Evolutionary conservation across 148 eudicot species (phyloP).

Genomic region (Limonium bicolor): DNA sequence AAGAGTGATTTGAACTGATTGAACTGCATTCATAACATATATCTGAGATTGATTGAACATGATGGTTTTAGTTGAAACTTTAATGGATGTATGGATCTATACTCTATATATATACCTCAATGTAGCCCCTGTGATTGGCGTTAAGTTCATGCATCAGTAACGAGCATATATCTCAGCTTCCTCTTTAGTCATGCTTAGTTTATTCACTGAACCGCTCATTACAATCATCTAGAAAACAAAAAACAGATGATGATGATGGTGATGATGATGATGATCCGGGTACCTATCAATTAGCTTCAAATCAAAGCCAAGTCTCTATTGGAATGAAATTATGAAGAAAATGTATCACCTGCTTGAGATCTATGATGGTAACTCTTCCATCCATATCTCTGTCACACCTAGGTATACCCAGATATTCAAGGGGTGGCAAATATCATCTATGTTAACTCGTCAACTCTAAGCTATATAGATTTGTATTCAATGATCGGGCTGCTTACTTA

Average conservation of each 20-base stretch:
- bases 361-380: constrained; percentile 13
- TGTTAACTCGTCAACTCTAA: not conserved
- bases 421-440: not conserved
- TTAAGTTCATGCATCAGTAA: constrained; percentile 22
- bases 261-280: too few species aligned
- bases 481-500: constrained; percentile 2
- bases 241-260: not conserved
- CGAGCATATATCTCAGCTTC: constrained; percentile 19
- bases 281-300: too few species aligned
- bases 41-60: too few species aligned
- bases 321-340: not conserved
- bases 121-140: constrained; percentile 11
- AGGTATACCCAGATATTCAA: not conserved
- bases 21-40: constrained; percentile 7
- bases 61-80: too few species aligned
- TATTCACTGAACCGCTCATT: constrained; percentile 18
- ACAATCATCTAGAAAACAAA: constrained; percentile 12
- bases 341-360: constrained; percentile 16
- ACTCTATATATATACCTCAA: constrained; percentile 13
- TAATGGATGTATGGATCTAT: too few species aligned
- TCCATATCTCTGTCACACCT: constrained; percentile 28
- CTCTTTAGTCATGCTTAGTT: constrained; percentile 11
- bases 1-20: constrained; percentile 16
- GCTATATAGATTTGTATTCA: not conserved
- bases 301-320: too few species aligned